These are phyloP conservation scores for Debaryomyces udenii DNA, from an alignment of 1,139 yeast species.

Conservation along the genomic window DNA sequence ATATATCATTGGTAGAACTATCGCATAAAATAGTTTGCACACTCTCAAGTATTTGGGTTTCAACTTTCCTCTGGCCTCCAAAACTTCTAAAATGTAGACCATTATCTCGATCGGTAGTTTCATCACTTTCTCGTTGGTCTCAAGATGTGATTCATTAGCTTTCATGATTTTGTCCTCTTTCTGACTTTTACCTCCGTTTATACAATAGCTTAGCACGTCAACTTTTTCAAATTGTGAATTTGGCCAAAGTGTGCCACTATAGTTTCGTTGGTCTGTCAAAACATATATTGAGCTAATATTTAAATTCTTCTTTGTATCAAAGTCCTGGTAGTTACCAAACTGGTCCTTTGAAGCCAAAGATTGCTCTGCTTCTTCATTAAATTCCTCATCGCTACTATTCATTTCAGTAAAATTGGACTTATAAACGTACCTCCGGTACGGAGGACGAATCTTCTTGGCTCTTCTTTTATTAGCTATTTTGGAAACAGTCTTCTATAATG, in stretches of 20 bases:
- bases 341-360: conserved; percentile 17
- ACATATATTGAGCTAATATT: conserved; percentile 41
- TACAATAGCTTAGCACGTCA: conserved; percentile 44
- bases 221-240: conserved; percentile 48
- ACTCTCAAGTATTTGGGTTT: conserved; percentile 61
- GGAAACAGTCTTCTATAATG: conserved; percentile 13
- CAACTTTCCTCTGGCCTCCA: conserved; percentile 37
- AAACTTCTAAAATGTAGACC: conserved; percentile 49
- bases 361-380: conserved; percentile 21
- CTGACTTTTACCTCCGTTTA: conserved; percentile 20
- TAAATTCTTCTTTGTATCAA: conserved; percentile 29
- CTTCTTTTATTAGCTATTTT: conserved; percentile 83
- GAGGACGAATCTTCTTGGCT: conserved; percentile 77
- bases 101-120: conserved; percentile 65
- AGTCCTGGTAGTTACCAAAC: conserved; percentile 30
- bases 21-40: conserved; percentile 59
- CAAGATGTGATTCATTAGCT: conserved; percentile 16
- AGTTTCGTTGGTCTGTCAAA: conserved; percentile 27
- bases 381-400: conserved; percentile 40
- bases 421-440: conserved; percentile 77
- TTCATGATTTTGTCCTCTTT: conserved; percentile 18
- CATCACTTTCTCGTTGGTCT: conserved; percentile 23
- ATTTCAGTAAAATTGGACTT: conserved; percentile 48
- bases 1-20: conserved; percentile 67
- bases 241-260: conserved; percentile 42